Evolutionary conservation across 805 yeast genomes (phyloP), one percentile per base, ranked within the genome.

Genomic region (Hanseniaspora mollemarum): DNA sequence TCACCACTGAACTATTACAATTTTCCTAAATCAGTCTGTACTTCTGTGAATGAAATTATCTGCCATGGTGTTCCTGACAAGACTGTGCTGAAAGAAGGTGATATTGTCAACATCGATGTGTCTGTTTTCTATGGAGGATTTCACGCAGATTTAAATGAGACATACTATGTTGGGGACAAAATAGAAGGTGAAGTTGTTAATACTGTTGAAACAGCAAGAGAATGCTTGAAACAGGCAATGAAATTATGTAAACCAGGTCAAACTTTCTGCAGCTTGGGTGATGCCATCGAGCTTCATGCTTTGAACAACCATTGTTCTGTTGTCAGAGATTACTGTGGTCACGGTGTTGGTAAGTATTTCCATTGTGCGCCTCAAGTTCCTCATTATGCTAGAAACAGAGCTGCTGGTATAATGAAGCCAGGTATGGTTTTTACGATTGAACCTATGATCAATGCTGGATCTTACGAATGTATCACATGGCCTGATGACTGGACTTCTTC

Each of bases 1-100:
- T 86, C 96, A 12, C 95, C 98, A 3, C 71, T 90, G 56, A 92
- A 92, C 70, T 92, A 92, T 70, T 88, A 81, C 70, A 84, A 87
- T 67, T 92, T 78, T 70, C 96, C 97, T 39, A 88, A 87, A 64
- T 79, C 92, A 21, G 76, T 86, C 38, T 92, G 98, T 68, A 87
- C 95, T 1, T 87, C 96, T 1, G 82, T 92, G 40, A 92, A 92
- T 67, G 98, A 92, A 71, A 80, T 87, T 53, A 84, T 92, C 54
- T 92, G 98, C 65, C 98, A 92, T 66, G 98, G 98, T 56, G 84
- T 92, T 53, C 98, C 98, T 25, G 98, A 92, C 67, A 75, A 84
- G 68, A 76, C 88, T 51, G 80, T 80, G 31, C 73, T 92, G 56
- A 69, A 85, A 64, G 97, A 90, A 57, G 98, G 98, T 54, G 98